Percentiles rank a stretch among this genome's conserved stretches.
Conservation (phyloP, 345 rosid species). For the Hibiscus mutabilis region DNA sequence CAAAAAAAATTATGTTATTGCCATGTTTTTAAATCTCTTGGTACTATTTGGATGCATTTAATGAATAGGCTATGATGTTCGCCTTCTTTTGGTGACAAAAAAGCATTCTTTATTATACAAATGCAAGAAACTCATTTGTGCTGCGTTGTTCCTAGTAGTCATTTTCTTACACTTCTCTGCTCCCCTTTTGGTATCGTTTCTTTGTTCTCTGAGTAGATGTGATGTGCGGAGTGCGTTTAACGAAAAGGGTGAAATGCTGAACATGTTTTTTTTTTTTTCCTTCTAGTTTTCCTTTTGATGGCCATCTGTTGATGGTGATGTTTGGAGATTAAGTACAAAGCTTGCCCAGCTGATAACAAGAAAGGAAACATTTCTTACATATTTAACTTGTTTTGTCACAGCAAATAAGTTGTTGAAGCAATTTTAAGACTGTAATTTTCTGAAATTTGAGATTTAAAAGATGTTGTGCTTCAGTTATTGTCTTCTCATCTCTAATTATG, state of each 20-base stretch:
- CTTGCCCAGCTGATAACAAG: background rate
- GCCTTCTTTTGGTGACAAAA: background rate
- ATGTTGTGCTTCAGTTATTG: background rate
- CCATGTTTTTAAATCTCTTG: background rate
- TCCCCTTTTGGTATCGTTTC: background rate
- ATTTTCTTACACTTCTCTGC: too few species aligned
- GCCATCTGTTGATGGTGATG: background rate
- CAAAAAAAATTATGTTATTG: background rate
- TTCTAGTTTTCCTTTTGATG: background rate
- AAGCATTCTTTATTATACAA: background rate
- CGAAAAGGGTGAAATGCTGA: background rate
- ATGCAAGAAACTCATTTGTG: slow-evolving; percentile 2
- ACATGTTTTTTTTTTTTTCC: background rate
- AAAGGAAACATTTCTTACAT: background rate
- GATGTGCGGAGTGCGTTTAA: background rate
- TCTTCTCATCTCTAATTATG: background rate
- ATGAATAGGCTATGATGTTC: background rate
- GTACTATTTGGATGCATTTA: background rate
- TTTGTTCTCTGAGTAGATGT: background rate
- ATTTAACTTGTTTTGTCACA: background rate
- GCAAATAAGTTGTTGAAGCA: background rate
- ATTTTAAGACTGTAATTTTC: background rate
- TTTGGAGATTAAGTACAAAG: background rate
- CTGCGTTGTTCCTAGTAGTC: too few species aligned
- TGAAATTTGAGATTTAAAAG: background rate